These are phyloP conservation scores for Wickerhamiella azyma DNA, from an alignment of 805 yeast species.

Conservation along the genomic window DNA sequence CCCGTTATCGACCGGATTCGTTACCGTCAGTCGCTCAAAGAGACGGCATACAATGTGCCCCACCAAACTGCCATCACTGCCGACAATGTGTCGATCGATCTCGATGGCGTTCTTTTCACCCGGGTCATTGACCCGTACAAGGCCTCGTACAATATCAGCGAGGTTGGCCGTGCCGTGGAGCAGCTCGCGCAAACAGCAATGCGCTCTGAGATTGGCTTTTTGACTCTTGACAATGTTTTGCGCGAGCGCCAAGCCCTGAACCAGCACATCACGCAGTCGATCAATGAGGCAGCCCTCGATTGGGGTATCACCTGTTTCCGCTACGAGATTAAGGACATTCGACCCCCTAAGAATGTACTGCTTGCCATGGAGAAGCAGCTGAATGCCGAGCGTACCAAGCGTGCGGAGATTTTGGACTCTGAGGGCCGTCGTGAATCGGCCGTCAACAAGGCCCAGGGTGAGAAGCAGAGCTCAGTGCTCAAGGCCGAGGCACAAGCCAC, in stretches of 20 bases:
- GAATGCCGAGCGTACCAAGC: slow-evolving; percentile 65
- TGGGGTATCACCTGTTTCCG: slow-evolving; percentile 77
- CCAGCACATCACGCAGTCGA: slow-evolving; percentile 51
- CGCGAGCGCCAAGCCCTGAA: slow-evolving; percentile 62
- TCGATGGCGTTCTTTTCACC: slow-evolving; percentile 68
- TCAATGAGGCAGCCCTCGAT: slow-evolving; percentile 66
- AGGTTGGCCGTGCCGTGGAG: slow-evolving; percentile 64
- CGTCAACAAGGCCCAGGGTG: slow-evolving; percentile 71
- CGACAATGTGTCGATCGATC: slow-evolving; percentile 65
- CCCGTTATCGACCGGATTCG: slow-evolving; percentile 62
- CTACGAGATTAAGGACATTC: slow-evolving; percentile 72
- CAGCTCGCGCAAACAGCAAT: slow-evolving; percentile 78
- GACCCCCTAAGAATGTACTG: slow-evolving; percentile 68
- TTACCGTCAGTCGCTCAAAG: slow-evolving; percentile 67
- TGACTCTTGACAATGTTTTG: slow-evolving; percentile 60
- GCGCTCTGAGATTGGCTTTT: slow-evolving; percentile 73
- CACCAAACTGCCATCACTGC: slow-evolving; percentile 73
- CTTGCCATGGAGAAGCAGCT: slow-evolving; percentile 84
- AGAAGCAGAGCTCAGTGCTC: slow-evolving; percentile 50
- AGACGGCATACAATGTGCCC: slow-evolving; percentile 67
- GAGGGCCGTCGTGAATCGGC: slow-evolving; percentile 67
- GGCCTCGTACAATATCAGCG: slow-evolving; percentile 75
- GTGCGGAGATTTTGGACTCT: slow-evolving; percentile 72
- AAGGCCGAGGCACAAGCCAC: slow-evolving; percentile 56
- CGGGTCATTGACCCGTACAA: slow-evolving; percentile 65